Evolutionary conservation across 345 rosid genomes (phyloP), one percentile per base, ranked within the genome.

Genomic region (Murraya paniculata): DNA sequence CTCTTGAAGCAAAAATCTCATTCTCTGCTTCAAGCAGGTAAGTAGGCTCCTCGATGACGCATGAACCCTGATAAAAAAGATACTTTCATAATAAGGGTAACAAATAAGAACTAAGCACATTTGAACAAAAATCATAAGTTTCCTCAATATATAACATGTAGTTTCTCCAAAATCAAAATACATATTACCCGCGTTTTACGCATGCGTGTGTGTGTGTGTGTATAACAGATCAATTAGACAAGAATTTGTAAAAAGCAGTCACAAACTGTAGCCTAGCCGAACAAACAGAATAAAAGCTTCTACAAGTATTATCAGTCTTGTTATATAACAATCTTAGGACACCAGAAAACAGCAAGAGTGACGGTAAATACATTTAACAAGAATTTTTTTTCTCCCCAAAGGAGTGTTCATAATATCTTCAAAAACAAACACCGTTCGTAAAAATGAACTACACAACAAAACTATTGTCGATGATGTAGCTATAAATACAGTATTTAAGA

Each of bases 1-100:
- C 77, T 59, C 65, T 58, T 73, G 84, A 65, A 77, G 76, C 74
- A 70, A 64, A 82, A 67, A 81, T 30, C 77, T 75, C 79, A 74
- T 60, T 83, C 83, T 79, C 77, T 60, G 78, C 79, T 79, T 71
- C 70, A 74, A 50, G 36, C 72, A 67, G 38, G 53, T 56, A 30
- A 28, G 30, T 22, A 25, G 70, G 71, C 57, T n/a, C 59, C 56
- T 76, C 75, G 64, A 71, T 64, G 36, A 31, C 18, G 71, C 30
- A 39, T 62, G n/a, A 30, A n/a, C 64, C 81, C 80, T 72, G 81
- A 78, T 48, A 38, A 41, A 25, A 36, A 5, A 24, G 8, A 73
- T 27, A 56, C 53, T 19, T 9, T 27, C 36, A 21, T 19, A 64
- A 31, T 38, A 73, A 71, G n/a, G 2, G 61, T 64, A 28, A 60